Evolutionary conservation across 2,329 filamentous ascomycete species (phyloP).

Genomic region (Fusarium pseudonygamai): DNA sequence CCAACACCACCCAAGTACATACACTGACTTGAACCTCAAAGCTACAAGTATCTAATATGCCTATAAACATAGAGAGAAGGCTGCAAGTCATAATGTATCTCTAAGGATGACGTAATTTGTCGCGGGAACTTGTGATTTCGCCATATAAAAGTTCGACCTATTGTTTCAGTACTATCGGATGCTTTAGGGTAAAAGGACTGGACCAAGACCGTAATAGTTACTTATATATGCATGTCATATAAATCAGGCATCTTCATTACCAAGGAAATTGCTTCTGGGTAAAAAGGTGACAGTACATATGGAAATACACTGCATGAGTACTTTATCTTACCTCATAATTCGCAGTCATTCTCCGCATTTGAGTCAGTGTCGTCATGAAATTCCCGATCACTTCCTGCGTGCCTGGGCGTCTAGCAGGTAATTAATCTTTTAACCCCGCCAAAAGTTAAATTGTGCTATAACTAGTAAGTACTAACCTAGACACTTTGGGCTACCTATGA

Average conservation of each 20-base stretch:
- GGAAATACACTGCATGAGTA: not conserved
- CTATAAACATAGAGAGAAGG: no score
- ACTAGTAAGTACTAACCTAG: not conserved
- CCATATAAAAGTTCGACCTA: not conserved
- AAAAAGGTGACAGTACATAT: not conserved
- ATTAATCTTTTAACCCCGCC: slow-evolving; percentile 18
- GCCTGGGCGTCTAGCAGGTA: not conserved
- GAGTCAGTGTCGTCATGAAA: slow-evolving; percentile 20
- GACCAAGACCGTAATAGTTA: not conserved
- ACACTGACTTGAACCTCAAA: not conserved
- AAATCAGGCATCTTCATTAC: not conserved
- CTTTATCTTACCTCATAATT: not conserved
- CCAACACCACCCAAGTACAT: not conserved
- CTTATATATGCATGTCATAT: not conserved
- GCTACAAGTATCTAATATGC: no score
- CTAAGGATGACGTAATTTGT: not conserved
- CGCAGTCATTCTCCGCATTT: slow-evolving; percentile 14
- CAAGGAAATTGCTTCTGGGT: not conserved
- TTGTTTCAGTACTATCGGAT: not conserved
- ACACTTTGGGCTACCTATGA: not conserved
- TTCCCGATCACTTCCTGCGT: not conserved
- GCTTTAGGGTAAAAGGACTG: not conserved
- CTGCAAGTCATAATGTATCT: not conserved
- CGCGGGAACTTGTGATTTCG: not conserved
- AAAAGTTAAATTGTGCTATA: slow-evolving; percentile 14